Evolutionary conservation across 106 monocot genomes (phyloP).

Genomic region (Platanthera guangdongensis): DNA sequence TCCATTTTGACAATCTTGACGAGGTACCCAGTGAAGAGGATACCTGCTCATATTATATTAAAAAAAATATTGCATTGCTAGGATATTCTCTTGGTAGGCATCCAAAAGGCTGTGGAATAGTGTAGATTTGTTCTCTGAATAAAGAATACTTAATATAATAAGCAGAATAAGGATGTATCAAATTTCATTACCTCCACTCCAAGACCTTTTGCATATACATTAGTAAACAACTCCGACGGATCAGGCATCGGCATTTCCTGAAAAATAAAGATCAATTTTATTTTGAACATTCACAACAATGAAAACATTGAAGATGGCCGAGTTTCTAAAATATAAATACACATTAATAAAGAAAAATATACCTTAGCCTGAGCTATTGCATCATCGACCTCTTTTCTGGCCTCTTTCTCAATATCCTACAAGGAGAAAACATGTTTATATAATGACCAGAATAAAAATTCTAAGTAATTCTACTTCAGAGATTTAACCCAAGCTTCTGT

Average conservation of each 20-base stretch:
- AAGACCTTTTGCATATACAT: slow-evolving; percentile 63
- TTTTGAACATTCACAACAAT: background rate
- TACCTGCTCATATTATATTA: too few species aligned
- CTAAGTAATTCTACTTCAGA: background rate
- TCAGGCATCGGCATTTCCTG: slow-evolving; percentile 71
- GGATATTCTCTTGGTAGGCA: too few species aligned
- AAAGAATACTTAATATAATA: background rate
- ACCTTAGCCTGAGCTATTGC: slow-evolving; percentile 84
- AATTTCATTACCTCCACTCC: slow-evolving; percentile 45
- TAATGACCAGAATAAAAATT: background rate
- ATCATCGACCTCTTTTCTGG: slow-evolving; percentile 63
- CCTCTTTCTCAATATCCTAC: slow-evolving; percentile 69
- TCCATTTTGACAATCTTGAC: too few species aligned
- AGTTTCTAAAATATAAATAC: background rate
- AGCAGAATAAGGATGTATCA: background rate
- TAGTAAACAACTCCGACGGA: slow-evolving; percentile 57
- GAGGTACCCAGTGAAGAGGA: too few species aligned
- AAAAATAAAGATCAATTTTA: slow-evolving; percentile 1
- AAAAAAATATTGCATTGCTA: too few species aligned
- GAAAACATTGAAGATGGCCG: background rate
- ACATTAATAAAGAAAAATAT: slow-evolving; percentile 1
- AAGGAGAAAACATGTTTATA: background rate
- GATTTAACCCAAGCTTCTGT: background rate
- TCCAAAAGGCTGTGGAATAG: too few species aligned
- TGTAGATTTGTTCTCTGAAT: too few species aligned